Base-by-base conservation (phyloP, 352 stramenopile genomes). In the Globisporangium apiculatum region DNA sequence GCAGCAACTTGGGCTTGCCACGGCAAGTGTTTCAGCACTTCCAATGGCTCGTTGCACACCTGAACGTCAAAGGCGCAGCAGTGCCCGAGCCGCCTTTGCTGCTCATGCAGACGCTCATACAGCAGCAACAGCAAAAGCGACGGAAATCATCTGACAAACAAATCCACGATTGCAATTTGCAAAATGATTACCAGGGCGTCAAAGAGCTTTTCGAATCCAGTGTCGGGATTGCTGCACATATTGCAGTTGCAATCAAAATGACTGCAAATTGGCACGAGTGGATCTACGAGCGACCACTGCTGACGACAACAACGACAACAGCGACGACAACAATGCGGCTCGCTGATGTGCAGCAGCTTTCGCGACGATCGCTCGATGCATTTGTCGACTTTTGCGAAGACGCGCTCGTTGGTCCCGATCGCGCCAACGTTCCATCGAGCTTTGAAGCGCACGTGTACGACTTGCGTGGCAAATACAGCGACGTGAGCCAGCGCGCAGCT, bases 241-340 rank as follows among this genome's bases (percentile, higher is more conserved):
- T 94, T 37, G 65, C 82, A 0, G 79, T 82, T 1, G 82, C 84
- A 3, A 66, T 92, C 47, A 80, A 77, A 46, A 70, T 94, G 64
- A 88, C 76, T 58, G 79, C 75, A 0, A 84, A 86, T 51, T 94
- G 84, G 84, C 76, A 84, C 58, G 75, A 90, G 53, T 94, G 80
- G 82, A 73, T 88, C 52, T 92, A 89, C 53, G 72, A 91, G 49
- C 66, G 62, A 4, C 56, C 71, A 5, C 51, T 31, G 2, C 24
- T 31, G 24, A 31, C 40, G 3, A 43, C 40, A 43, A 12, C 11
- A 62, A 15, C 47, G 51, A 0, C 57, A 52, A 61, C 49, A 37
- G 60, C 72, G 43, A 54, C 69, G 42, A 55, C 61, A 0, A 65
- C 75, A 17, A 65, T 62, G 15, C 51, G 59, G 1, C 37, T 53